These are phyloP conservation scores for Diaporthe australafricana DNA, from an alignment of 2,329 filamentous ascomycete genomes.

Conservation along the genomic window DNA sequence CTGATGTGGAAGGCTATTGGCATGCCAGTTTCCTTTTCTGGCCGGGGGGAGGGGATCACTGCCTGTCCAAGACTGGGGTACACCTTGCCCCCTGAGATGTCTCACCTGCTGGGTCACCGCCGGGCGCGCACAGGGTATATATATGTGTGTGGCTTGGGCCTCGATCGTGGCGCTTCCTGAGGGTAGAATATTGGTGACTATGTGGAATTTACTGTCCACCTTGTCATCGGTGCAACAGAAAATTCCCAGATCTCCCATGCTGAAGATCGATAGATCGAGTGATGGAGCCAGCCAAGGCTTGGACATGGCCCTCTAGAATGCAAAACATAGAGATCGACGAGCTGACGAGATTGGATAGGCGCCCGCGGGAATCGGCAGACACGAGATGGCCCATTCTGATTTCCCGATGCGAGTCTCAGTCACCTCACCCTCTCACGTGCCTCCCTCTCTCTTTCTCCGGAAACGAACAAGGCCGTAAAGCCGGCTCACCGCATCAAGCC, in stretches of 20 bases:
- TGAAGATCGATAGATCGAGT: neutral
- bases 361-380: slow-evolving; percentile 21
- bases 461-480: slow-evolving; percentile 7
- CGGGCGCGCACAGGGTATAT: neutral
- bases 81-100: slow-evolving; percentile 12
- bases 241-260: neutral
- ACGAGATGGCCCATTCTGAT: neutral
- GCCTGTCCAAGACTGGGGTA: slow-evolving; percentile 1
- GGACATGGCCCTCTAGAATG: neutral
- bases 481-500: slow-evolving; percentile 12
- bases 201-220: no score
- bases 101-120: neutral
- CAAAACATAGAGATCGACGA: neutral
- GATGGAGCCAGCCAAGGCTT: neutral
- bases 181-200: no score
- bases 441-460: neutral
- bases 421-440: neutral
- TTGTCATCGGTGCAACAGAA: neutral
- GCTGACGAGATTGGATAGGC: slow-evolving; percentile 3
- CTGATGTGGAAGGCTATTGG: slow-evolving; percentile 5
- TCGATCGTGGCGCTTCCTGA: neutral
- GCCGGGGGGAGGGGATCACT: neutral
- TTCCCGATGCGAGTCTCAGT: slow-evolving; percentile 6
- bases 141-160: neutral
- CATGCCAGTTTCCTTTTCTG: slow-evolving; percentile 13